Conservation (phyloP, 106 monocot genomes). For the Platanthera guangdongensis region DNA sequence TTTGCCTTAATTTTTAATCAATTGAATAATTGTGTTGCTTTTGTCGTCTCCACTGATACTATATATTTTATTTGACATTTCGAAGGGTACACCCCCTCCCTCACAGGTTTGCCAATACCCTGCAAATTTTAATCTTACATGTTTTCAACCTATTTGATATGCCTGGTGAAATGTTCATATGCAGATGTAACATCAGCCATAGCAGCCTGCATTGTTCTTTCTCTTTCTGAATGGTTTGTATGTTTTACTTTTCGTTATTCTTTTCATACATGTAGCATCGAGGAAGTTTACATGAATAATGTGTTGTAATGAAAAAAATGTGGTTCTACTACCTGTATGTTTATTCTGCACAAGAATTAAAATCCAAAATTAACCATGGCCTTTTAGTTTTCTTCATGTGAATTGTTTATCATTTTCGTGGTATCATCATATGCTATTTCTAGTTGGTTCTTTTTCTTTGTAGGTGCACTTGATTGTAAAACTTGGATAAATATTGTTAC, state of each 20-base stretch:
- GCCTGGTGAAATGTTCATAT: no score
- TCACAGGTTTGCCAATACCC: no score
- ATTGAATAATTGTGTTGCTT: no score
- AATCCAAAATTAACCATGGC: background rate
- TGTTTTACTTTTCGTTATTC: background rate
- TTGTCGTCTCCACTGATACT: no score
- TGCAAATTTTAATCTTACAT: no score
- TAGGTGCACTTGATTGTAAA: background rate
- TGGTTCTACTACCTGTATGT: background rate
- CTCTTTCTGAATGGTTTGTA: no score
- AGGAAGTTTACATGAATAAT: background rate
- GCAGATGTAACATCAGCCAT: no score
- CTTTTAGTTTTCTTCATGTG: background rate
- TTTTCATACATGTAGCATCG: background rate
- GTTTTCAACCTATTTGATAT: no score
- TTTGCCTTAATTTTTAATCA: no score
- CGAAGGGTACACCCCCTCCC: no score
- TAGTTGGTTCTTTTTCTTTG: background rate
- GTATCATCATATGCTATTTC: background rate
- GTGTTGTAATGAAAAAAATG: background rate
- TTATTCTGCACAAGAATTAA: background rate
- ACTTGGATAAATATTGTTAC: background rate
- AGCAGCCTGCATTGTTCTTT: no score
- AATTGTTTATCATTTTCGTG: background rate
- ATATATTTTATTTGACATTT: no score